Conservation (phyloP, 306 rosid species). For the Spatholobus suberectus region DNA sequence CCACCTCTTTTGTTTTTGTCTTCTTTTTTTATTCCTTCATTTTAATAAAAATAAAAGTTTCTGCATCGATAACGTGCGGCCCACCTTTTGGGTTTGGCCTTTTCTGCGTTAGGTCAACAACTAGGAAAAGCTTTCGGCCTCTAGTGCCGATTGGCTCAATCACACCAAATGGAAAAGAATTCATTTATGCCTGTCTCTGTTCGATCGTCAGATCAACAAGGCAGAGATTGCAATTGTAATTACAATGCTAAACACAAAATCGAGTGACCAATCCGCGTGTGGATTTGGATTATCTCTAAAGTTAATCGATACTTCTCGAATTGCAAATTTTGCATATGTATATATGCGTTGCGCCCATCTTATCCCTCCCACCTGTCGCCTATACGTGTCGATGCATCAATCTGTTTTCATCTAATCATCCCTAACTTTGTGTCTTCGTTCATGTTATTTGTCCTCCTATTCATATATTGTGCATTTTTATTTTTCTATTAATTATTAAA, state of each 20-base stretch:
- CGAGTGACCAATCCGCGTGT: conserved; percentile 29
- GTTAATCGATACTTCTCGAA: neutral
- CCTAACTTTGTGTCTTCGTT: neutral
- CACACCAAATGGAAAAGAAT: conserved; percentile 45
- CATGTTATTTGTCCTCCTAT: neutral
- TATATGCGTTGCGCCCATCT: neutral
- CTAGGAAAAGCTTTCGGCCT: conserved; percentile 65
- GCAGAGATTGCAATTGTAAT: neutral
- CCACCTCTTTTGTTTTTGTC: neutral
- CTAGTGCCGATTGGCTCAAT: conserved; percentile 51
- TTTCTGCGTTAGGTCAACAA: conserved; percentile 75
- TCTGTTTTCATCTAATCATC: neutral
- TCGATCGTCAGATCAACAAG: neutral
- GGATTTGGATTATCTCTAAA: conserved; percentile 28
- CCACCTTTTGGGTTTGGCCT: conserved; percentile 68
- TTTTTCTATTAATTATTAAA: neutral
- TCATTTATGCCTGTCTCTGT: conserved; percentile 2
- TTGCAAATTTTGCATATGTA: neutral
- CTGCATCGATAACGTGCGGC: conserved; percentile 52
- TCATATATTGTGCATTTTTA: neutral
- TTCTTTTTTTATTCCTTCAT: neutral
- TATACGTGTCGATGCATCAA: neutral
- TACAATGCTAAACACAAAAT: neutral
- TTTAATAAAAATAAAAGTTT: neutral
- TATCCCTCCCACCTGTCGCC: neutral